These are phyloP conservation scores for Mycena sp. DNA, from an alignment of 1,284 basidiomycete species.

Conservation along the genomic window DNA sequence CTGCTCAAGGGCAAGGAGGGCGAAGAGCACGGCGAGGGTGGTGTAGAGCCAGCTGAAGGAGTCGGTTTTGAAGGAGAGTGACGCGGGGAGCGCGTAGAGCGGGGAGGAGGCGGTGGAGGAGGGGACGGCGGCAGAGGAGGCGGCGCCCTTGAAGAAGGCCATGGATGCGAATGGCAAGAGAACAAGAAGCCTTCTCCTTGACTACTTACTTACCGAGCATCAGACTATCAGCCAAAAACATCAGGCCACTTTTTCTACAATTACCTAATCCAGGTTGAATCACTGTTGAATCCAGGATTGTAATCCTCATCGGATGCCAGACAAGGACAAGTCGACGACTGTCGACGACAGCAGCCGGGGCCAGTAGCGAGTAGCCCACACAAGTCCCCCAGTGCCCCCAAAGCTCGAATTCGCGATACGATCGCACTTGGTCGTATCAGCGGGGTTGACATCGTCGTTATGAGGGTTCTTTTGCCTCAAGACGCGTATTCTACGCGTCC, in stretches of 20 bases:
- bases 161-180: neutral
- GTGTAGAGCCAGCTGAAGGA: slow-evolving; percentile 72
- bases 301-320: too few relatives aligned
- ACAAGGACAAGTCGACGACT: too few relatives aligned
- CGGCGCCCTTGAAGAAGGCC: slow-evolving; percentile 26
- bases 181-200: neutral
- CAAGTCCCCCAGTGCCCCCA: too few relatives aligned
- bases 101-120: slow-evolving; percentile 50
- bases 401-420: too few relatives aligned
- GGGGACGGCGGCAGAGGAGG: slow-evolving; percentile 51
- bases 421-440: too few relatives aligned
- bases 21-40: slow-evolving; percentile 64
- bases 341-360: too few relatives aligned
- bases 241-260: slow-evolving; percentile 7
- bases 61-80: slow-evolving; percentile 52
- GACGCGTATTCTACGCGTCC: too few relatives aligned
- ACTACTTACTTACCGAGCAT: neutral
- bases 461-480: too few relatives aligned
- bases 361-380: too few relatives aligned
- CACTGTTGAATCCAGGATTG: too few relatives aligned
- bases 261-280: too few relatives aligned
- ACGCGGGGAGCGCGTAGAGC: slow-evolving; percentile 55
- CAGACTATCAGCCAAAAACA: neutral
- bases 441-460: too few relatives aligned
- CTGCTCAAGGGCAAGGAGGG: slow-evolving; percentile 84